Base-by-base conservation (phyloP, 148 eudicot species). In the Rhododendron griersonianum region DNA sequence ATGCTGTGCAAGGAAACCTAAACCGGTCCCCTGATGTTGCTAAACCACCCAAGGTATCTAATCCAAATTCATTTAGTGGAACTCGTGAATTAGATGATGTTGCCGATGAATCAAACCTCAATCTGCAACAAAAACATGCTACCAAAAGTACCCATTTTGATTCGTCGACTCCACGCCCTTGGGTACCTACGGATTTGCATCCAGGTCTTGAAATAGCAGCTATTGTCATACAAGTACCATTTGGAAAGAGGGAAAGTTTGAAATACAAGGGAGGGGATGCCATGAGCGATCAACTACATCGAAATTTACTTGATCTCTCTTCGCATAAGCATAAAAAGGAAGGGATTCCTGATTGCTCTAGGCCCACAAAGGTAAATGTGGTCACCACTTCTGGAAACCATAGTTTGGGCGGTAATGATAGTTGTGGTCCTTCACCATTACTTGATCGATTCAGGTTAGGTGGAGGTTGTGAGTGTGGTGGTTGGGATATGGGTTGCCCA, bases 401-500 rank as follows among this genome's bases (percentile, higher is more conserved):
- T 89, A 78, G 99, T 87, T 85, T 86, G 88, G 98, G 98, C 59
- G 88, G 89, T 63, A 85, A n/a, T 48, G 93, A 90, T 80, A 90
- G 89, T 86, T 84, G 88, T 78, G 98, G 99, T 23, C 98, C 99
- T 79, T 92, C 96, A 13, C 87, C 95, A 2, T 91, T 96, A 86
- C 95, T 96, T 50, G 94, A 96, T 81, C 90, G 98, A 85, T 96
- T 98, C 96, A 91, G 96, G 88, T 77, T 89, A 45, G 95, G 96
- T n/a, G 99, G 98, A 81, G 93, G 92, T 13, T 96, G 99, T 81
- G 99, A 96, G 21, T 96, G 99, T 89, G 99, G 99, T 81, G 98
- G 99, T 35, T 96, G 99, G 99, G 99, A 96, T 88, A 92, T 96
- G 94, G 95, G 92, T 16, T 96, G 99, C 87, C 98, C 99, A 10